phyloP scores from a whole-genome alignment of 495 filamentous ascomycete genomes.

The Bombardia bombarda region DNA sequence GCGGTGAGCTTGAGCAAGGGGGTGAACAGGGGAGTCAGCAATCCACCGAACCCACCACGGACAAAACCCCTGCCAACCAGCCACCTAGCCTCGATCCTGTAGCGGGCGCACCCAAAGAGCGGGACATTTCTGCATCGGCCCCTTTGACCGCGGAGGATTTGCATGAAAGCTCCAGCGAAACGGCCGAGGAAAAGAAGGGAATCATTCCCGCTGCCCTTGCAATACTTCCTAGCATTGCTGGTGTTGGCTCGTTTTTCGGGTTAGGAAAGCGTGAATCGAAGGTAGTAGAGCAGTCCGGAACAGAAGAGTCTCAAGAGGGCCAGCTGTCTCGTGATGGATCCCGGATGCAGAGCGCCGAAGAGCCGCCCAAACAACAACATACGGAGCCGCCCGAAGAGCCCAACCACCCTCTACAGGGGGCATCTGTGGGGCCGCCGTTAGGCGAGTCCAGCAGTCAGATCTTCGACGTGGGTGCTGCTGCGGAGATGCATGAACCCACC shows the following conservation, averaged over 20 bases:
- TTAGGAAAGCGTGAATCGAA: conserved; percentile 6
- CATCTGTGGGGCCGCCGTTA: conserved; percentile 2
- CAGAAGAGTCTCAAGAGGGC: background rate
- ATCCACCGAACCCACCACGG: background rate
- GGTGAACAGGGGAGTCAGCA: conserved; percentile 1
- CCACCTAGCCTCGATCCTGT: conserved; percentile 2
- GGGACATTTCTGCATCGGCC: background rate
- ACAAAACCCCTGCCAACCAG: background rate
- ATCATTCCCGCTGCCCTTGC: conserved; percentile 9
- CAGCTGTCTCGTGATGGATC: conserved; percentile 7
- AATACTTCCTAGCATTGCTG: conserved; percentile 11
- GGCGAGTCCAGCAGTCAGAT: conserved; percentile 13
- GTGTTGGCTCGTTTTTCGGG: conserved; percentile 16
- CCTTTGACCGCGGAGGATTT: background rate
- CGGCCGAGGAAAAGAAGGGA: conserved; percentile 9
- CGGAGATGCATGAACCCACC: conserved; percentile 15
- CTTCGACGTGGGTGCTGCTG: conserved; percentile 16
- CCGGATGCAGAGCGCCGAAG: conserved; percentile 1
- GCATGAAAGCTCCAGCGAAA: background rate
- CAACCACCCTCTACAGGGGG: conserved; percentile 7
- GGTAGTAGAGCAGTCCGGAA: background rate
- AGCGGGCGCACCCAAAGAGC: background rate
- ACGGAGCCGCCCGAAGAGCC: conserved; percentile 5
- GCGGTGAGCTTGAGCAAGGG: conserved; percentile 8
- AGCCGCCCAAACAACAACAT: conserved; percentile 1